Conservation (phyloP, 1,284 basidiomycete species). For the Rhodotorula sp. region DNA sequence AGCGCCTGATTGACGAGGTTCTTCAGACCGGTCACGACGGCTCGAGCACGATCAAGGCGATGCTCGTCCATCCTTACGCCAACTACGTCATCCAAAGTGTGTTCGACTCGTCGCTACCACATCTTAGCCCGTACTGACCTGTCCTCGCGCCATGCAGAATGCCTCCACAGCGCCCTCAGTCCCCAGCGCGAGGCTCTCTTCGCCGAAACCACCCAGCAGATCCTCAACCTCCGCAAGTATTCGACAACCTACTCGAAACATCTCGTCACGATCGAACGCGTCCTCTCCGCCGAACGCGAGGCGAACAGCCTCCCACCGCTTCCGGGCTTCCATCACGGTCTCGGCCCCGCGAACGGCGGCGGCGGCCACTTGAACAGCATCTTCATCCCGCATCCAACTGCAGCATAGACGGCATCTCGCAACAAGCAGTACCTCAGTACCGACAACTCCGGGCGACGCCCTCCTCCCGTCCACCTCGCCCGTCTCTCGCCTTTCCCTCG, state of each 20-base stretch:
- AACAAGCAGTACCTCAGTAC: no score
- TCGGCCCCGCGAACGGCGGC: neutral
- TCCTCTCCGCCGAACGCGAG: constrained; percentile 24
- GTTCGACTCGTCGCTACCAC: neutral
- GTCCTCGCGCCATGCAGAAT: constrained; percentile 7
- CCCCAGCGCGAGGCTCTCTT: constrained; percentile 68
- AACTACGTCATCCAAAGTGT: constrained; percentile 41
- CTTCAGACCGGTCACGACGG: constrained; percentile 47
- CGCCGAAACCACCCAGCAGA: constrained; percentile 63
- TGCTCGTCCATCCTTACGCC: constrained; percentile 38
- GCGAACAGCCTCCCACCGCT: constrained; percentile 8
- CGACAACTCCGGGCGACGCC: no score
- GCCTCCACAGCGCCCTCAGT: constrained; percentile 59
- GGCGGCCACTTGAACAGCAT: neutral
- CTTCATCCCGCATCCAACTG: no score
- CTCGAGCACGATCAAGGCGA: constrained; percentile 35
- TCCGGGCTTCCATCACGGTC: neutral
- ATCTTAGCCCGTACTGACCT: neutral
- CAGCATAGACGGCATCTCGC: no score
- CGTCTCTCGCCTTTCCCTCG: no score
- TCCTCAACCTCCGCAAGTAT: constrained; percentile 67
- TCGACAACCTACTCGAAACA: constrained; percentile 67
- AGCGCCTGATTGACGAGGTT: constrained; percentile 49
- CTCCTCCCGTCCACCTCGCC: no score
- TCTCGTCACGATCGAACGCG: constrained; percentile 59